These are phyloP conservation scores for Serendipita indica DNA, from an alignment of 768 basidiomycete species.

Conservation along the genomic window DNA sequence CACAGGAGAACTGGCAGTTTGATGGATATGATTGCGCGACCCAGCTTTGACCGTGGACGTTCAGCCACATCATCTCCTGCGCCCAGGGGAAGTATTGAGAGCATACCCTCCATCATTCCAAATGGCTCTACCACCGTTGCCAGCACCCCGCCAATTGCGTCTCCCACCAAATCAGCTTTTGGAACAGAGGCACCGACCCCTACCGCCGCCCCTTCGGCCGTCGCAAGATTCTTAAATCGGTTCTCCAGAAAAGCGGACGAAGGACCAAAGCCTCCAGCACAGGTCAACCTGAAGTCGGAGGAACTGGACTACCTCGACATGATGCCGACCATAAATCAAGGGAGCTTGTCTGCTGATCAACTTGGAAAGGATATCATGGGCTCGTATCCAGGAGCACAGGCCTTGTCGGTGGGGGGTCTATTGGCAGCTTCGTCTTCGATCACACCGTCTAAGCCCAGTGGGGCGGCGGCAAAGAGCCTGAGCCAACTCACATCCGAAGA, in stretches of 20 bases:
- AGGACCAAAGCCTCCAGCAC: background rate
- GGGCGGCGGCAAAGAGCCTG: background rate
- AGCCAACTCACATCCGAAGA: background rate
- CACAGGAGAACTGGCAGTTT: background rate
- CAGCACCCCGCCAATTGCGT: background rate
- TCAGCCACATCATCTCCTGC: background rate
- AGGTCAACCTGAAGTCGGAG: background rate
- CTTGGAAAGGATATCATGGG: background rate
- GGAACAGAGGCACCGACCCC: background rate
- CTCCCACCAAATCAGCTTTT: background rate
- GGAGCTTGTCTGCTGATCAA: background rate
- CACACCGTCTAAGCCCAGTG: background rate
- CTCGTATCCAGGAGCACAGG: background rate
- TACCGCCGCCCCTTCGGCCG: background rate
- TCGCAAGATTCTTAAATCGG: conserved; percentile 3
- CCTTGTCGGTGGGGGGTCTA: background rate
- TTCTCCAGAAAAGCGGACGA: background rate
- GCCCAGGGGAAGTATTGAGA: background rate
- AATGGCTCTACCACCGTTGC: background rate
- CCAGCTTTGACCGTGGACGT: background rate
- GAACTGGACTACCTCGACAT: conserved; percentile 6
- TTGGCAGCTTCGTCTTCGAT: background rate
- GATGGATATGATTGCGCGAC: background rate
- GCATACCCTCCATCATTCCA: background rate
- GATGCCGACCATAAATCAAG: background rate